Evolutionary conservation across 2,329 filamentous ascomycete genomes (phyloP).

Genomic region (Epichloe typhina): DNA sequence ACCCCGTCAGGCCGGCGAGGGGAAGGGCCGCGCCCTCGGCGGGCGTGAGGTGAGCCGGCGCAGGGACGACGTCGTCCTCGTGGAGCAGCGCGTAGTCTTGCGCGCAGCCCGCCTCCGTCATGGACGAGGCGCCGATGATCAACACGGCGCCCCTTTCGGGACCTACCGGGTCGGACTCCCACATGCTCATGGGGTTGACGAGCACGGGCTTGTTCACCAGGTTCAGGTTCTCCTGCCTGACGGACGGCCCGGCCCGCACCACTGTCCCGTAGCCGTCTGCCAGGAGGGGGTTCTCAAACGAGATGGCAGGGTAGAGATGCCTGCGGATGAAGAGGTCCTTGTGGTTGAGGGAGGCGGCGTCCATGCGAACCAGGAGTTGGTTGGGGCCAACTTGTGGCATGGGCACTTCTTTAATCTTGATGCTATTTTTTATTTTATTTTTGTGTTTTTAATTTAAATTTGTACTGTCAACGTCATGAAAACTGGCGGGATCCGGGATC

Average conservation of each 20-base stretch:
- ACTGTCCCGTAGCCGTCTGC: conserved; percentile 75
- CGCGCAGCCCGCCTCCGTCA: conserved; percentile 51
- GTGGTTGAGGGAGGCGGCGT: conserved; percentile 80
- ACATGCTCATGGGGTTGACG: conserved; percentile 65
- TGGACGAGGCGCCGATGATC: conserved; percentile 55
- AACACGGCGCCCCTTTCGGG: conserved; percentile 53
- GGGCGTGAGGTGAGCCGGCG: conserved; percentile 53
- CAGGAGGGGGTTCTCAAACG: conserved; percentile 65
- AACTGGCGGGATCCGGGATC: neutral
- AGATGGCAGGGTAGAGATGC: conserved; percentile 76
- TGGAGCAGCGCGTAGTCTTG: conserved; percentile 61
- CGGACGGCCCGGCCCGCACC: conserved; percentile 43
- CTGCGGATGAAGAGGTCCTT: conserved; percentile 90
- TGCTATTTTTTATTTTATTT: conserved; percentile 22
- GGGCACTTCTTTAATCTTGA: conserved; percentile 47
- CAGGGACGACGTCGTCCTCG: conserved; percentile 60
- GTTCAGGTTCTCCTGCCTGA: conserved; percentile 25
- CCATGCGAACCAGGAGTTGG: conserved; percentile 63
- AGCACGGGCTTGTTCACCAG: conserved; percentile 57
- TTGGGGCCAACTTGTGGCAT: conserved; percentile 48
- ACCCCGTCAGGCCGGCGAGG: conserved; percentile 74
- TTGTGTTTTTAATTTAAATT: neutral
- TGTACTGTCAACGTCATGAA: too few relatives aligned
- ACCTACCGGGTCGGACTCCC: conserved; percentile 56
- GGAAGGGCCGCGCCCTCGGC: conserved; percentile 75